Conservation (phyloP, 1,139 yeast genomes). For the Debaryomycetaceae sp. region DNA sequence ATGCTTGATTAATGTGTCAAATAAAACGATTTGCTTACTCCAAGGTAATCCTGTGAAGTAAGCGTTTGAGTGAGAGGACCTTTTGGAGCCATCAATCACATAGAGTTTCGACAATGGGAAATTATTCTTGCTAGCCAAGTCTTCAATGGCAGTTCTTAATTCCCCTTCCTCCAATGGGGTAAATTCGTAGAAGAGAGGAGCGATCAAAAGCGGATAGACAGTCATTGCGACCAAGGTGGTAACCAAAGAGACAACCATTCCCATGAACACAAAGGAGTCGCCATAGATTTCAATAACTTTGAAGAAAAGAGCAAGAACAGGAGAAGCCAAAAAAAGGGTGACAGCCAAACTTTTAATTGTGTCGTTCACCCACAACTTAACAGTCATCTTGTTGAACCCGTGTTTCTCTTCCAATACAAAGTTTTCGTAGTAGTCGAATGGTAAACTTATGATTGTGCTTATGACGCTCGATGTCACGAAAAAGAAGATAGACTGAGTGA, state of each 20-base stretch:
- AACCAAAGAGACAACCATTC: conserved; percentile 65
- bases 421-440: conserved; percentile 68
- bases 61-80: conserved; percentile 95
- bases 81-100: conserved; percentile 92
- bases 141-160: conserved; percentile 75
- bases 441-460: conserved; percentile 55
- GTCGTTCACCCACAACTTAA: conserved; percentile 69
- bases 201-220: conserved; percentile 75
- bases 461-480: conserved; percentile 42
- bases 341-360: conserved; percentile 57
- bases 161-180: conserved; percentile 91
- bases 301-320: conserved; percentile 69
- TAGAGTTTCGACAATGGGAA: conserved; percentile 85
- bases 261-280: conserved; percentile 73
- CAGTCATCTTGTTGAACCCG: conserved; percentile 87
- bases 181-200: conserved; percentile 88
- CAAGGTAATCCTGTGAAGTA: conserved; percentile 95
- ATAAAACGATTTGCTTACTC: conserved; percentile 92
- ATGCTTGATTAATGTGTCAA: conserved; percentile 82
- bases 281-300: conserved; percentile 80
- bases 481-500: conserved; percentile 69
- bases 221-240: conserved; percentile 74
- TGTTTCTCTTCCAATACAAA: conserved; percentile 89
- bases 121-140: conserved; percentile 65
- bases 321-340: conserved; percentile 60